phyloP scores from a whole-genome alignment of 768 basidiomycete genomes.

The Dictyophora rubrovolvata region DNA sequence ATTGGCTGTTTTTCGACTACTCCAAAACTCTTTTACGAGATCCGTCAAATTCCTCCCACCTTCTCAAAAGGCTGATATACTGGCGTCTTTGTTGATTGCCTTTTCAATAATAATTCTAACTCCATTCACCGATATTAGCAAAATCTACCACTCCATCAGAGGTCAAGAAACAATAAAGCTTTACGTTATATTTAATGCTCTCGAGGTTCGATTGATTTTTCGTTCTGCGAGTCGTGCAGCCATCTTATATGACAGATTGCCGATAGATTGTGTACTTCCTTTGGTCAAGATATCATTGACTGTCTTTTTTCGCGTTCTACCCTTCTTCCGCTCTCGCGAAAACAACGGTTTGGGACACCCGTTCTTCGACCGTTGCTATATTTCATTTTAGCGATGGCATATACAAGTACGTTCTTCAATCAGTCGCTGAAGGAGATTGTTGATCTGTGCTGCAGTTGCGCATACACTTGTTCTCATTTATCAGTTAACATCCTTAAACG shows the following conservation, averaged over 20 bases:
- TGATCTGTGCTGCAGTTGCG: slow-evolving; percentile 39
- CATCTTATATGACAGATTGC: slow-evolving; percentile 57
- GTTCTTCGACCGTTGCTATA: slow-evolving; percentile 75
- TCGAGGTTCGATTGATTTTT: slow-evolving; percentile 54
- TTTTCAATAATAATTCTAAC: slow-evolving; percentile 65
- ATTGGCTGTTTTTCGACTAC: slow-evolving; percentile 50
- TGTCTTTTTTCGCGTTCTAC: slow-evolving; percentile 93
- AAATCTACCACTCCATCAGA: slow-evolving; percentile 95
- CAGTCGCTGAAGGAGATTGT: not conserved
- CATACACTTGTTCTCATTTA: slow-evolving; percentile 96
- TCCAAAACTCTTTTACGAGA: slow-evolving; percentile 38
- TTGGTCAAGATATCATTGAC: slow-evolving; percentile 95
- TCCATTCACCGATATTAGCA: slow-evolving; percentile 87
- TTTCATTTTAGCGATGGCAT: slow-evolving; percentile 71
- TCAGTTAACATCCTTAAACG: slow-evolving; percentile 88
- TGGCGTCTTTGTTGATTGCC: slow-evolving; percentile 69
- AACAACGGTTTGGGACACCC: slow-evolving; percentile 47
- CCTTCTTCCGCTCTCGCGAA: slow-evolving; percentile 58
- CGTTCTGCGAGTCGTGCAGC: not conserved
- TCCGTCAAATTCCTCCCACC: slow-evolving; percentile 46
- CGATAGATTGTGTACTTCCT: slow-evolving; percentile 87
- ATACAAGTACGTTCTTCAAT: slow-evolving; percentile 50
- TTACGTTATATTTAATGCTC: slow-evolving; percentile 97
- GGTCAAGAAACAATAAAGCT: slow-evolving; percentile 98
- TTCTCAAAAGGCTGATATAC: slow-evolving; percentile 86